phyloP scores from a whole-genome alignment of 2,329 filamentous ascomycete species.

The Camillea tinctor region DNA sequence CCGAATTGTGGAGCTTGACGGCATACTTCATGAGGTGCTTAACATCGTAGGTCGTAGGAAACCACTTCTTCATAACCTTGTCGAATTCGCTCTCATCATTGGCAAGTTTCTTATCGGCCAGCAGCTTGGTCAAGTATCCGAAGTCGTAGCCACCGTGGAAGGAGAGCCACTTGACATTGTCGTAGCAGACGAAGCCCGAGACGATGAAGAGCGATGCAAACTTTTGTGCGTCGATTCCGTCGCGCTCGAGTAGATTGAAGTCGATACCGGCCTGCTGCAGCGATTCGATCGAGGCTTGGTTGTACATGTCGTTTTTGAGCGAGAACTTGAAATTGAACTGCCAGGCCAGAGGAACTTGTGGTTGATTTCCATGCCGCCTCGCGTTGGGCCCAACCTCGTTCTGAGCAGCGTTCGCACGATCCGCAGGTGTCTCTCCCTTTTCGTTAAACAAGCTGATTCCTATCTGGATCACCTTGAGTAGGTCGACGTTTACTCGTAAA shows the following conservation, averaged over 20 bases:
- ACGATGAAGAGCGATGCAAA: slow-evolving; percentile 90
- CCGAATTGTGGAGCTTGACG: slow-evolving; percentile 65
- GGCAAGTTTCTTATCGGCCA: slow-evolving; percentile 78
- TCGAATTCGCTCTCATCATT: slow-evolving; percentile 90
- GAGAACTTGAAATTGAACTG: slow-evolving; percentile 99
- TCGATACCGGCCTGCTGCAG: slow-evolving; percentile 90
- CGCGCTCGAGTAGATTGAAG: slow-evolving; percentile 77
- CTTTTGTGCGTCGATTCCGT: slow-evolving; percentile 85
- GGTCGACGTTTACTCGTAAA: slow-evolving; percentile 91
- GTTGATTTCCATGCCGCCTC: slow-evolving; percentile 41
- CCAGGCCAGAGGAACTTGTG: slow-evolving; percentile 82
- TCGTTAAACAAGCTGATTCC: slow-evolving; percentile 91
- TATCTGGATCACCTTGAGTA: slow-evolving; percentile 96
- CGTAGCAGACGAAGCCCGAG: slow-evolving; percentile 83
- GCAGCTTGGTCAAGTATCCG: slow-evolving; percentile 91
- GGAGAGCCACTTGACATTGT: slow-evolving; percentile 92
- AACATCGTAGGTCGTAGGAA: slow-evolving; percentile 91
- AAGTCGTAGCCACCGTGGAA: slow-evolving; percentile 99
- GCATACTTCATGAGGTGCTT: slow-evolving; percentile 96
- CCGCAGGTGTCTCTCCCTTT: slow-evolving; percentile 81
- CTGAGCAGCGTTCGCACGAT: slow-evolving; percentile 55
- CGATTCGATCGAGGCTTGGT: slow-evolving; percentile 89
- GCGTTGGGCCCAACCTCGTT: slow-evolving; percentile 38
- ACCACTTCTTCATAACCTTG: slow-evolving; percentile 84
- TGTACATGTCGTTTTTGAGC: slow-evolving; percentile 95